phyloP scores from a whole-genome alignment of 768 basidiomycete species.

The Lactifluus piperatus region DNA sequence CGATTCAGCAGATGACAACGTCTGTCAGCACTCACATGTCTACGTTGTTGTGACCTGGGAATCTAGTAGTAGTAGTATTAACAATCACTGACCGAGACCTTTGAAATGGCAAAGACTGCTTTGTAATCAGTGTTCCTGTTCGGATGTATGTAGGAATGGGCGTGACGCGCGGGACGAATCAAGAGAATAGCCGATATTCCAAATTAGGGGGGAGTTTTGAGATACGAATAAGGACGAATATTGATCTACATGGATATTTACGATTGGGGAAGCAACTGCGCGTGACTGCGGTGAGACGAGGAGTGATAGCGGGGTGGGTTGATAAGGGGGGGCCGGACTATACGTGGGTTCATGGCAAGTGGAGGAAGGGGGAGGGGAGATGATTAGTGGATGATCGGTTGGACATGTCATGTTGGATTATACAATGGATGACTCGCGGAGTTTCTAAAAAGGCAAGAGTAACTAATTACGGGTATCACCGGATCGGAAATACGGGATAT shows the following conservation, averaged over 20 bases:
- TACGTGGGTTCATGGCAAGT: background rate
- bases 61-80: background rate
- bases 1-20: background rate
- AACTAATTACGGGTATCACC: background rate
- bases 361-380: background rate
- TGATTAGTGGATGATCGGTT: background rate
- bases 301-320: background rate
- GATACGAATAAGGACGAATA: background rate
- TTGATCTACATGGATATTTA: too few species aligned
- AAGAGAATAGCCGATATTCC: background rate
- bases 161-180: background rate
- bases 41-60: too few species aligned
- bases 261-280: background rate
- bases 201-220: background rate
- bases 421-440: slow-evolving; percentile 1
- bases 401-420: too few species aligned
- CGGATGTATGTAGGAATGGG: background rate
- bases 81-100: background rate
- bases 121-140: background rate
- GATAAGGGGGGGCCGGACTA: background rate
- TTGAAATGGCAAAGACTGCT: background rate
- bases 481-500: background rate
- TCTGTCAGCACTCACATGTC: background rate
- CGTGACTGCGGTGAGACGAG: background rate
- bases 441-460: background rate